Conservation (phyloP, 208 protist species). For the Leptomonas seymouri region DNA sequence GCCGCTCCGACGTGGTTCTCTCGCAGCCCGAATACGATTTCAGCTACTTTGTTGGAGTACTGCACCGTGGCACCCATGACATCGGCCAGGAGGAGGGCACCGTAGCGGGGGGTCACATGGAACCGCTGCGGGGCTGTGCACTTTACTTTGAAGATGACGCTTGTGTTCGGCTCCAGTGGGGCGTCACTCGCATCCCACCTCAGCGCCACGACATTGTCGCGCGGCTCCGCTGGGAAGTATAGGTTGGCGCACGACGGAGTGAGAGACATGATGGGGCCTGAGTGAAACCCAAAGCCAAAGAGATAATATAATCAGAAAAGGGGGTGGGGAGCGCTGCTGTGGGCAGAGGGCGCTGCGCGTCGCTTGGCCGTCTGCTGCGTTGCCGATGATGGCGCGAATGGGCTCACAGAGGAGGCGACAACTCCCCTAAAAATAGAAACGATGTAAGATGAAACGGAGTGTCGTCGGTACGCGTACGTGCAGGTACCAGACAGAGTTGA, state of each 20-base stretch:
- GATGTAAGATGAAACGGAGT: too few relatives aligned
- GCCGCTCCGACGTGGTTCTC: conserved; percentile 18
- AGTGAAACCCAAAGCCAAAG: conserved; percentile 9
- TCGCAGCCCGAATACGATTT: conserved; percentile 49
- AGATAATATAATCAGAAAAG: background rate
- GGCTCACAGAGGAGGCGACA: too few relatives aligned
- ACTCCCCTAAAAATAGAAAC: too few relatives aligned
- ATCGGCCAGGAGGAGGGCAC: conserved; percentile 59
- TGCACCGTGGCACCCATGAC: conserved; percentile 27
- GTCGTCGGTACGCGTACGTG: too few relatives aligned
- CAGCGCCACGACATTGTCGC: conserved; percentile 69
- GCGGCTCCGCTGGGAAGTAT: conserved; percentile 65
- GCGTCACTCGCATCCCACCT: conserved; percentile 34
- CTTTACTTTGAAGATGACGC: conserved; percentile 83
- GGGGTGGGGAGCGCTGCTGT: too few relatives aligned
- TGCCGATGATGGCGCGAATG: too few relatives aligned
- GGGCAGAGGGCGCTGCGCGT: too few relatives aligned
- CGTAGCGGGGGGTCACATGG: conserved; percentile 79
- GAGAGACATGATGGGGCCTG: conserved; percentile 43
- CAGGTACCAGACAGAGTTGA: too few relatives aligned
- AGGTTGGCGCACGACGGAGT: conserved; percentile 57
- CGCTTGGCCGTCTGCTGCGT: too few relatives aligned
- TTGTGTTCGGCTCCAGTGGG: conserved; percentile 38
- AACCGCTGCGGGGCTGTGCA: conserved; percentile 75
- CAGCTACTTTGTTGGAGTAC: conserved; percentile 8